These are phyloP conservation scores for Fraxinus platypoda DNA, from an alignment of 305 asterid species.

Conservation along the genomic window DNA sequence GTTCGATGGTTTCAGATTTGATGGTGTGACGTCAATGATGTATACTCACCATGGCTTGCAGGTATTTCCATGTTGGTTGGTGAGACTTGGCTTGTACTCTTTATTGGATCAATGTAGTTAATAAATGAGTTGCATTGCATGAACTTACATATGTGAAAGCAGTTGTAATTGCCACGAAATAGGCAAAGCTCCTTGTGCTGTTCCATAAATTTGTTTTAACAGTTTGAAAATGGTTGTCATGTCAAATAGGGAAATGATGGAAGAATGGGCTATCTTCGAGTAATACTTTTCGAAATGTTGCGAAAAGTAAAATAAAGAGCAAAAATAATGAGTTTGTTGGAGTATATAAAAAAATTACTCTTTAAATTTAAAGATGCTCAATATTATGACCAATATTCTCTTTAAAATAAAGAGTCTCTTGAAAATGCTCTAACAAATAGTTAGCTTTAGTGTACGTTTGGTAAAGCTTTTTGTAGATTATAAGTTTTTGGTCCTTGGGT, in stretches of 20 bases:
- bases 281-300: background rate
- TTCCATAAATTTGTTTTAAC: conserved; percentile 9
- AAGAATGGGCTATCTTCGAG: background rate
- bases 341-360: background rate
- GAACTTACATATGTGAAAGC: background rate
- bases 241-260: background rate
- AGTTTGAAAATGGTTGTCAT: conserved; percentile 7
- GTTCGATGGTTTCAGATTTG: conserved; percentile 99
- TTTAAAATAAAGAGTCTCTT: background rate
- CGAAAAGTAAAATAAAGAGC: background rate
- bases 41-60: conserved; percentile 95
- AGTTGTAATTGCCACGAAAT: background rate
- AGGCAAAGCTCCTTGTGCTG: background rate
- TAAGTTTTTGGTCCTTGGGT: background rate
- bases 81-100: background rate
- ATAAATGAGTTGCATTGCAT: conserved; percentile 2
- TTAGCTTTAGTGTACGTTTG: background rate
- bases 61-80: conserved; percentile 46
- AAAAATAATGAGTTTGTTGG: background rate
- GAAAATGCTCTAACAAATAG: background rate
- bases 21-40: conserved; percentile 99
- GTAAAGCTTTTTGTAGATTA: background rate
- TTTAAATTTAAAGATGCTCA: background rate
- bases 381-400: background rate
- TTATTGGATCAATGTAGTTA: conserved; percentile 19